These are phyloP conservation scores for Trifolium repens DNA, from an alignment of 306 rosid genomes.

Conservation along the genomic window DNA sequence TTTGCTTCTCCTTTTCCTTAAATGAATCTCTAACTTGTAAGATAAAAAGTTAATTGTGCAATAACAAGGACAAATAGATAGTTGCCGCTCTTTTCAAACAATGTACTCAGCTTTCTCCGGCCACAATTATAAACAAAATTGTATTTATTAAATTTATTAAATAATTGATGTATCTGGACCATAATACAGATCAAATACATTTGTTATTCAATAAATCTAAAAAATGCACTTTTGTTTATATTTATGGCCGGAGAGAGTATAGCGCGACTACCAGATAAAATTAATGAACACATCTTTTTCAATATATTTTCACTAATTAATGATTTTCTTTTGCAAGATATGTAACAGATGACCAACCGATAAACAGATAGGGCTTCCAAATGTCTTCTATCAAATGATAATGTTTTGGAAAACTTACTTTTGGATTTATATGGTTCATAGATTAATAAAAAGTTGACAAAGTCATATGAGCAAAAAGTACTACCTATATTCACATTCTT, in stretches of 20 bases:
- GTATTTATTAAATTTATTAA: too few species aligned
- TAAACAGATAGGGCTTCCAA: constrained; percentile 26
- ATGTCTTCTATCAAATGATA: constrained; percentile 14
- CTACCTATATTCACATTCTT: neutral
- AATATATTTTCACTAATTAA: constrained; percentile 4
- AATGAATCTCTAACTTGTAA: too few species aligned
- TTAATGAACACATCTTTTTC: neutral
- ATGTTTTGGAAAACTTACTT: constrained; percentile 22
- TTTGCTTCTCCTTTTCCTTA: too few species aligned
- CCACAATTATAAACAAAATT: too few species aligned
- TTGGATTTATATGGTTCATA: constrained; percentile 2
- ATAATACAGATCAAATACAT: too few species aligned
- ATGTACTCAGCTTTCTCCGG: neutral
- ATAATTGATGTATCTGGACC: too few species aligned
- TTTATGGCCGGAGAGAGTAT: neutral
- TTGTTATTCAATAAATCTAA: too few species aligned
- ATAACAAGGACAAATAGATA: neutral
- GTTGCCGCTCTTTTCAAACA: neutral
- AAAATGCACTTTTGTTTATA: too few species aligned
- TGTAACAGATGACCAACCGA: constrained; percentile 30
- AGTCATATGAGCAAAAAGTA: constrained; percentile 35
- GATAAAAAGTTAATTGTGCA: neutral
- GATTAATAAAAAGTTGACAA: constrained; percentile 5
- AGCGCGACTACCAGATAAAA: neutral
- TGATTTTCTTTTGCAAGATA: constrained; percentile 5